Base-by-base conservation (phyloP, 495 filamentous ascomycete genomes). In the Aspergillus homomorphus region DNA sequence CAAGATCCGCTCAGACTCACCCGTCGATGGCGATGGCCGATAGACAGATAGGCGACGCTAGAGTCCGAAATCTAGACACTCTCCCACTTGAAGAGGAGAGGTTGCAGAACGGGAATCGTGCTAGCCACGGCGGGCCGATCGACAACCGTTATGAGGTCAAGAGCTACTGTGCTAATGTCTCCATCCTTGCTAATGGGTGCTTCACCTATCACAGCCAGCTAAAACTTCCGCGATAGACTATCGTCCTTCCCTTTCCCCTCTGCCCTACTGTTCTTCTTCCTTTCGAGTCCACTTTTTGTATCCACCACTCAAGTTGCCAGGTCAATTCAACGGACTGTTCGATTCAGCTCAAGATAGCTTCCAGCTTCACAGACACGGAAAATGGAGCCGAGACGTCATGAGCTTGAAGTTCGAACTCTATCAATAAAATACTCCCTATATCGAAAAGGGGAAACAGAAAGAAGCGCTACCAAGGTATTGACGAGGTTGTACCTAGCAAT, bases 61-160 rank as follows among this genome's bases (percentile, higher is more conserved):
- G 48, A 45, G 50, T 57, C 57, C 41, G 26, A 12, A 59, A 23
- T 59, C 57, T 59, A 44, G 22, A 51, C 49, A 51, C n/a, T 21
- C 14, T 41, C 16, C 21, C 53, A 30, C 24, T n/a, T n/a, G n/a
- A n/a, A 28, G 48, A 24, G 19, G n/a, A 30, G 48, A 18, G 48
- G 15, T 30, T 20, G 45, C 22, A 18, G 48, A 51, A 28, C 28
- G 23, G 48, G 21, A 4, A 51, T 51, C 23, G 45, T 48, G 20
- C 45, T 23, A 42, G n/a, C 53, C 53, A 55, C 42, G 24, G 43
- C 53, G 54, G 45, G 54, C 26, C 46, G 54, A 57, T 57, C 54
- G 49, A 16, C 53, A 45, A 59, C 51, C 51, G 57, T 59, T 59
- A 53, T 59, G 54, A 53, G 46, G 24, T 60, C 45, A 43, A 23